Conservation (phyloP, 768 basidiomycete genomes). For the Auriscalpium orientale region DNA sequence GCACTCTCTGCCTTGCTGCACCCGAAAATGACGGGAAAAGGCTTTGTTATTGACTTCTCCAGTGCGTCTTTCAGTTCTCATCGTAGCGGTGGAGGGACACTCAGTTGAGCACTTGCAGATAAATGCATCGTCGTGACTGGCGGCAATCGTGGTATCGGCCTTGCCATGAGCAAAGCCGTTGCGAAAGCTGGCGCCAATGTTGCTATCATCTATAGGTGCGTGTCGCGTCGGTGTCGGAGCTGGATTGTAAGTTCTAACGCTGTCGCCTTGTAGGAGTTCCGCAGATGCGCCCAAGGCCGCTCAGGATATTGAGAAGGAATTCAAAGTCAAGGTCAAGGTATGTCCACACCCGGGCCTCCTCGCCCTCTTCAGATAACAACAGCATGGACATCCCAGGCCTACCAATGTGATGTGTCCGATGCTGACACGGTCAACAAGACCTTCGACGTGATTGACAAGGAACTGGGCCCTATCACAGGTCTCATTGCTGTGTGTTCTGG, state of each 20-base stretch:
- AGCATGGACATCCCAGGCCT: constrained; percentile 33
- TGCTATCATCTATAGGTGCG: constrained; percentile 52
- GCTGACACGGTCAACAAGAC: constrained; percentile 34
- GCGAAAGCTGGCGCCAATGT: constrained; percentile 50
- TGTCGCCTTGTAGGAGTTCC: constrained; percentile 30
- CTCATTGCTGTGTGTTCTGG: constrained; percentile 42
- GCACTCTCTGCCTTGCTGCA: neutral
- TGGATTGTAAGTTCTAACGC: neutral
- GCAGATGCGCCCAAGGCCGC: constrained; percentile 42
- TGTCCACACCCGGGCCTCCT: neutral
- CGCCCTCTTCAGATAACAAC: no score
- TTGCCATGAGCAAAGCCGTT: constrained; percentile 43
- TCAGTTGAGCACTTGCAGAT: constrained; percentile 16
- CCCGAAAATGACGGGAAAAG: neutral
- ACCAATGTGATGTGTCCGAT: constrained; percentile 53
- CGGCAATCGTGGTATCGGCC: constrained; percentile 56
- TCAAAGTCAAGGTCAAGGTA: constrained; percentile 36
- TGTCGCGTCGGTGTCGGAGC: neutral
- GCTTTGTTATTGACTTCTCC: constrained; percentile 19
- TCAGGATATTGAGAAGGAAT: constrained; percentile 37
- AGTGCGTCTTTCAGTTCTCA: constrained; percentile 18
- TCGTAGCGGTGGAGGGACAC: neutral
- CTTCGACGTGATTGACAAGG: constrained; percentile 40
- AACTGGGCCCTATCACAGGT: constrained; percentile 41
- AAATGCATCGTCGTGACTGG: constrained; percentile 54